Base-by-base conservation (phyloP, 2,329 filamentous ascomycete genomes). In the Alternaria atra region DNA sequence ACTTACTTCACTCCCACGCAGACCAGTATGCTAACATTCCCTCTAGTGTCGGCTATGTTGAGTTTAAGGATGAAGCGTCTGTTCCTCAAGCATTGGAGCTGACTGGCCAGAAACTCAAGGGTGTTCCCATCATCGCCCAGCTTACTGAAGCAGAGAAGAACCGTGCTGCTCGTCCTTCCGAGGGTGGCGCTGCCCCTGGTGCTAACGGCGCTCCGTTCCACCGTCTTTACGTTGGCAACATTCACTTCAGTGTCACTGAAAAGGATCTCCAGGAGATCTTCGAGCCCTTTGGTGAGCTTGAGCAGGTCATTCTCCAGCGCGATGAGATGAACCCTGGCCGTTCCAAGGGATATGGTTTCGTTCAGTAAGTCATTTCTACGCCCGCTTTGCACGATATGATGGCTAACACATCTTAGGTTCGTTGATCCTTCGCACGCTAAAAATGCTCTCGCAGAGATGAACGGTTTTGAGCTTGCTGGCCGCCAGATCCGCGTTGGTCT, bases 141-240 rank as follows among this genome's bases (percentile, higher is more conserved):
- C 89, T 97, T 79, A 98, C 95, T 73, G 95, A 99, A 85, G 96
- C 95, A 78, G 96, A 99, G 81, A 99, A 99, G 86, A 99, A 99
- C 78, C 93, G 95, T 72, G 94, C 97, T 84, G 93, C 93, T 67
- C 93, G 94, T 70, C 94, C 88, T 67, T 87, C 91, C 53, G 74
- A 74, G 50, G 69, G 70, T 50, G 81, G 85, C 51, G 85, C 86
- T 68, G 89, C 86, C 68, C 84, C 82, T 60, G 88, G 92, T 70
- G 89, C 91, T 61, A 94, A 94, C 77, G 91, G 92, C 63, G 90
- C 97, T 61, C 95, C 95, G 25, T 98, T 98, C 84, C 95, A 99
- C 82, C 92, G 96, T 71, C 90, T 99, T 61, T 99, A 98, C 80
- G 94, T 99, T 71, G 95, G 95, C 81, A 99, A 99, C 79, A 98